These are phyloP conservation scores for Sporothrix pseudoabietina DNA, from an alignment of 2,329 filamentous ascomycete genomes.

Conservation along the genomic window DNA sequence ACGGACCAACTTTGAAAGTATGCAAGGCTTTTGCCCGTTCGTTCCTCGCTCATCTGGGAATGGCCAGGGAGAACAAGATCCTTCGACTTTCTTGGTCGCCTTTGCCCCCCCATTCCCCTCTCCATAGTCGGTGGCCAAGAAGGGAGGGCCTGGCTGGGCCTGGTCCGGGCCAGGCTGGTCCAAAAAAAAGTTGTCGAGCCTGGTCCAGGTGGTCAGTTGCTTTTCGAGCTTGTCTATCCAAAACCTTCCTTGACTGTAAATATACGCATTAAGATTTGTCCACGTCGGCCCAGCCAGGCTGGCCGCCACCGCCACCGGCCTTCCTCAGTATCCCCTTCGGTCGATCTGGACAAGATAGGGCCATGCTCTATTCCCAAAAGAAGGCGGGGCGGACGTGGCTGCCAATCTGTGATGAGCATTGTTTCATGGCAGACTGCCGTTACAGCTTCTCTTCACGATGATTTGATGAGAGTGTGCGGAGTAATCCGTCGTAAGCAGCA, in stretches of 20 bases:
- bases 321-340: background rate
- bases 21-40: background rate
- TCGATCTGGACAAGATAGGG: background rate
- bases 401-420: constrained; percentile 15
- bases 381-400: background rate
- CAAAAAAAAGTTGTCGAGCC: background rate
- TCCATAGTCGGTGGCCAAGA: background rate
- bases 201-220: background rate
- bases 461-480: background rate
- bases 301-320: constrained; percentile 17
- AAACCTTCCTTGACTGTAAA: too few species aligned
- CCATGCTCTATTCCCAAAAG: background rate
- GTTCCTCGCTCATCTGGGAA: background rate
- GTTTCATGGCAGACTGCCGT: constrained; percentile 22
- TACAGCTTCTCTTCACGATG: background rate
- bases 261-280: background rate
- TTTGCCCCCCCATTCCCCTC: background rate
- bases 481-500: background rate
- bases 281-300: constrained; percentile 10
- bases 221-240: background rate
- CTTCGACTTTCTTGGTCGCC: background rate
- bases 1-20: background rate
- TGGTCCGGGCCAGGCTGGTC: background rate
- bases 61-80: constrained; percentile 2
- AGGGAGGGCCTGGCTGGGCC: background rate